Percentiles rank a stretch among this genome's conserved stretches.
Conservation (phyloP, 1,284 basidiomycete genomes). For the Papiliotrema fonsecae region DNA sequence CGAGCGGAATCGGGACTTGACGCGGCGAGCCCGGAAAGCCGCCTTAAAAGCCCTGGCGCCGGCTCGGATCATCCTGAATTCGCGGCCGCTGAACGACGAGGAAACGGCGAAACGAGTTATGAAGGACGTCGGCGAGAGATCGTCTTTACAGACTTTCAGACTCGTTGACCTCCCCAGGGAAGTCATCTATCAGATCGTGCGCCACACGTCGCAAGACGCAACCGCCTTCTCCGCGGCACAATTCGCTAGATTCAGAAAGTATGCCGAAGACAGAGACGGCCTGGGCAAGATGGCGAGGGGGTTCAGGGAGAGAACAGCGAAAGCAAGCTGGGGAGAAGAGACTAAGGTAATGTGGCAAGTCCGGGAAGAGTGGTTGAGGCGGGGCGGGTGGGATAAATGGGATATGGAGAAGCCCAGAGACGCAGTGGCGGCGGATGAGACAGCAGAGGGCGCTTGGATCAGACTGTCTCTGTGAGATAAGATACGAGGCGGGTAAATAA, state of each 20-base stretch:
- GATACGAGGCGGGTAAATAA: no score
- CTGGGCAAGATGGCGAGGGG: conserved; percentile 10
- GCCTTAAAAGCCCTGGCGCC: conserved; percentile 21
- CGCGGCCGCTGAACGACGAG: conserved; percentile 12
- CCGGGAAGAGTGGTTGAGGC: conserved; percentile 29
- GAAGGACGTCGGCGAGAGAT: not conserved
- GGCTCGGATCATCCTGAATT: conserved; percentile 36
- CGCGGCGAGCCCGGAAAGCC: conserved; percentile 22
- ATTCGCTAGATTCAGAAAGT: conserved; percentile 24
- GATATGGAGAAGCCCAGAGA: conserved; percentile 17
- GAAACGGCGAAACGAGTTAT: conserved; percentile 16
- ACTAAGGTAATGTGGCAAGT: conserved; percentile 14
- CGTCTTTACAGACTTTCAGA: conserved; percentile 14
- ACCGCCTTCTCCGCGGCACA: conserved; percentile 34
- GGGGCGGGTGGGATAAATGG: conserved; percentile 36
- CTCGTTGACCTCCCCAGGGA: conserved; percentile 39
- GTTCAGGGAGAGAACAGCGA: conserved; percentile 11
- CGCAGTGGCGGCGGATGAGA: not conserved
- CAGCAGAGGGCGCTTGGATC: not conserved
- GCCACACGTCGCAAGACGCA: conserved; percentile 28
- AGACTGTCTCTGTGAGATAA: no score
- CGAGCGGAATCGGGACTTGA: conserved; percentile 35
- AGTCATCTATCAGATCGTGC: conserved; percentile 30
- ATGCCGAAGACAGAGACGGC: conserved; percentile 21
- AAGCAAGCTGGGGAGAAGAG: conserved; percentile 10